A percentile compares a stretch with the other conserved stretches of the same genome.
Conservation (phyloP, 108 stramenopile genomes). For the Cyclotella cryptica region DNA sequence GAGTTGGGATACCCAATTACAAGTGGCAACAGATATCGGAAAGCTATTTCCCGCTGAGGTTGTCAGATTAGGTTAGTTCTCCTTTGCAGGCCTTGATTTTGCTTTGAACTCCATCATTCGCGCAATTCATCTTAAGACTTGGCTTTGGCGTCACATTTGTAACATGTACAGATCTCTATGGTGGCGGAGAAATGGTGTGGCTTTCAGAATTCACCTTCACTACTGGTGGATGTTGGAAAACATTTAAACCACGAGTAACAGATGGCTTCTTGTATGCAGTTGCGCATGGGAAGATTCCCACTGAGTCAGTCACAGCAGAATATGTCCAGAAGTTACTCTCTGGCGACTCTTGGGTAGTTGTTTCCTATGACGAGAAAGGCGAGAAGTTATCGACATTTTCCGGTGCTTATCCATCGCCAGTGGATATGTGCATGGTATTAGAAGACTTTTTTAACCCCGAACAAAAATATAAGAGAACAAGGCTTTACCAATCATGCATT, state of each 20-base stretch:
- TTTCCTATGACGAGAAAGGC: conserved; percentile 3
- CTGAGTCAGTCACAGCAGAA: conserved; percentile 2
- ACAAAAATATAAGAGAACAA: conserved; percentile 1
- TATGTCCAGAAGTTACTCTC: conserved; percentile 11
- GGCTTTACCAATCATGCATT: conserved; percentile 15
- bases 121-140: too few relatives aligned
- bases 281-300: neutral
- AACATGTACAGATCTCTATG: conserved; percentile 17
- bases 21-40: conserved; percentile 6
- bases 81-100: neutral
- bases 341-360: conserved; percentile 24
- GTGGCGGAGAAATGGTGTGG: conserved; percentile 28
- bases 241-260: conserved; percentile 12
- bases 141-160: too few relatives aligned
- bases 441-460: conserved; percentile 10
- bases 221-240: conserved; percentile 27
- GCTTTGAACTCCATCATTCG: too few relatives aligned
- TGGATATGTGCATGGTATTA: conserved; percentile 20
- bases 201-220: conserved; percentile 28
- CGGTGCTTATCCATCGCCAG: conserved; percentile 23
- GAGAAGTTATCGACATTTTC: neutral
- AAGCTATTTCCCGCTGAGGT: conserved; percentile 17
- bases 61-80: conserved; percentile 2
- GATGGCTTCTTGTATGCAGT: conserved; percentile 26
- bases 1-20: conserved; percentile 23